Evolutionary conservation across 2,329 filamentous ascomycete species (phyloP), one percentile per base, ranked within the genome.

Genomic region (Fonsecaea multimorphosa): DNA sequence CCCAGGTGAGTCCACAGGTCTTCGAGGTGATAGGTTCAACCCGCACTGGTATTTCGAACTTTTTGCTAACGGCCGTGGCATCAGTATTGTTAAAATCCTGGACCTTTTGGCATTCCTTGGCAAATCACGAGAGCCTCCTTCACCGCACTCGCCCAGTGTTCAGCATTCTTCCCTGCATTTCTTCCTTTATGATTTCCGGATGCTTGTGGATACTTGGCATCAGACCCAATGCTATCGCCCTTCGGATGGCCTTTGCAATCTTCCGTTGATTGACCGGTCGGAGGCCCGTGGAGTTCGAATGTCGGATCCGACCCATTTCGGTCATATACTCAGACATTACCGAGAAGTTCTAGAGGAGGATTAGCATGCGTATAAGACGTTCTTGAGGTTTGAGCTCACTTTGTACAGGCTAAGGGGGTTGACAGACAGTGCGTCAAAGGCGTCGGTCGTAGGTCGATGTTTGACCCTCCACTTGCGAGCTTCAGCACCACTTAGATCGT

Each of bases 181-280:
- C 70, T 72, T 74, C 52, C 74, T 83, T 81, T 70, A 97, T 77
- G 64, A 96, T 83, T 78, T 96, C 91, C 2, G 95, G 95, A 80
- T 99, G 95, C 71, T 84, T 83, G 81, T 99, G 91, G 62, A 96
- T 90, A 76, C 89, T 96, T 27, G 95, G 95, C 85, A 98, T 93
- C 67, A 98, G 82, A 16, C 95, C 95, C 75, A 97, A 85, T 1
- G 93, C 95, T 73, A 98, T 89, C 22, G 91, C 90, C 72, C 95
- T 86, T 71, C 95, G 85, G 73, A 99, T 91, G 60, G 96, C 94
- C 83, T 96, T 97, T 68, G 94, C 91, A 76, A 99, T 88, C 80
- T 90, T 93, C 72, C 95, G 86, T 82, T 99, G 95, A 82, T 98
- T 98, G 71, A 91, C 90, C 2, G 91, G 91, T 64, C 92, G 86